These are phyloP conservation scores for Schizonepeta tenuifolia DNA, from an alignment of 257 asterid species.

Conservation along the genomic window DNA sequence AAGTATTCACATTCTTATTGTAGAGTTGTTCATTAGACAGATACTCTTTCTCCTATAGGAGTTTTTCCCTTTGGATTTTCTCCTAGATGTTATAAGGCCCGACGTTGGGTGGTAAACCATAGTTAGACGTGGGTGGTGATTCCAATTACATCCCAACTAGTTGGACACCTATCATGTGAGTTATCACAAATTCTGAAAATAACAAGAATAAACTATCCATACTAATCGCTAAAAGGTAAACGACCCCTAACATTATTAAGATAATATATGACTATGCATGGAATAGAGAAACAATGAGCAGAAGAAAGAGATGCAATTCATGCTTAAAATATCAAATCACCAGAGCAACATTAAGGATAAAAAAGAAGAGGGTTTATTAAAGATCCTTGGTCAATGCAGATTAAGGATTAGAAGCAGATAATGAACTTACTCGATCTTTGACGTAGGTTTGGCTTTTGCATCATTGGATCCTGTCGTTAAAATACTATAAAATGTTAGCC, in stretches of 20 bases:
- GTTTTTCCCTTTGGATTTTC: too few relatives aligned
- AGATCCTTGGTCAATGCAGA: not conserved
- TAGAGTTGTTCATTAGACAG: too few relatives aligned
- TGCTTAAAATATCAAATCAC: not conserved
- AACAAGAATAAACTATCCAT: not conserved
- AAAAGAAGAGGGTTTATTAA: constrained; percentile 6
- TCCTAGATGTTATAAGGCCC: too few relatives aligned
- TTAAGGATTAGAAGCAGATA: constrained; percentile 3
- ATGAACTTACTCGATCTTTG: constrained; percentile 58
- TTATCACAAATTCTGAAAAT: not conserved
- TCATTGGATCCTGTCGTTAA: constrained; percentile 46
- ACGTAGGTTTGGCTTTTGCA: constrained; percentile 32
- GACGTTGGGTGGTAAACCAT: too few relatives aligned
- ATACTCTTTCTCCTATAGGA: too few relatives aligned
- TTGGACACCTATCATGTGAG: not conserved
- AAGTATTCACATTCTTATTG: too few relatives aligned
- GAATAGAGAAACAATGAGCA: not conserved
- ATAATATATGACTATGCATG: not conserved
- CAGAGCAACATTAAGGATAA: not conserved
- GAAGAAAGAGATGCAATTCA: not conserved
- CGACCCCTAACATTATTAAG: not conserved
- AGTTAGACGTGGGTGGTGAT: not conserved
- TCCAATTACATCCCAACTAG: not conserved
- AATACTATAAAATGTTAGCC: constrained; percentile 25
- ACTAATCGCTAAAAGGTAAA: not conserved